These are phyloP conservation scores for Dimocarpus longan DNA, from an alignment of 345 rosid genomes.

Conservation along the genomic window DNA sequence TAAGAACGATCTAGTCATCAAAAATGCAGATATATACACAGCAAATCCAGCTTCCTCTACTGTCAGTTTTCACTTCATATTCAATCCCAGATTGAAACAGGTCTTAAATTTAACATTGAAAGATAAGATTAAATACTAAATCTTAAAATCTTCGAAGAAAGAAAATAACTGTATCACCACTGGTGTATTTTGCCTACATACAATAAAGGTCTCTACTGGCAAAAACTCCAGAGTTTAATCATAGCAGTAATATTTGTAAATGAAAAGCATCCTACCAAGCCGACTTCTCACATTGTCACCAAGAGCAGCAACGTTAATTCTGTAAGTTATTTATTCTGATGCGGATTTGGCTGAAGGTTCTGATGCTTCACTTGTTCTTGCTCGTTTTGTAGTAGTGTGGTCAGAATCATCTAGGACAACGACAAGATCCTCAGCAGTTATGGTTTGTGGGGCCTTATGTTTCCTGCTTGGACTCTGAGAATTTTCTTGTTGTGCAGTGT, in stretches of 20 bases:
- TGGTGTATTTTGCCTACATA: not conserved
- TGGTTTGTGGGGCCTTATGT: constrained; percentile 19
- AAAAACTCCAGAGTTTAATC: not conserved
- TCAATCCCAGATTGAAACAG: constrained; percentile 11
- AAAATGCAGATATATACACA: not conserved
- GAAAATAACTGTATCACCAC: not conserved
- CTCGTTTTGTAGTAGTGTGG: constrained; percentile 20
- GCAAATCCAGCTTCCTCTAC: not conserved
- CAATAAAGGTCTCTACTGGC: not conserved
- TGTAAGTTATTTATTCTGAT: not conserved
- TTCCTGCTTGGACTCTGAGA: constrained; percentile 11
- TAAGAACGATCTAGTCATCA: not conserved
- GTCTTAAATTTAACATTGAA: not conserved
- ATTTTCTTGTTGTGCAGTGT: not conserved
- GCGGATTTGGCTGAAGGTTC: constrained; percentile 1
- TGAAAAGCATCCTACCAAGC: not conserved
- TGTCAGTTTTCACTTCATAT: constrained; percentile 18
- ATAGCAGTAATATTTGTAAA: not conserved
- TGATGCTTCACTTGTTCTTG: constrained; percentile 16
- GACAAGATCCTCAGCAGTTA: not conserved
- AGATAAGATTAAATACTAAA: not conserved
- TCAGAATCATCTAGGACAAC: not conserved
- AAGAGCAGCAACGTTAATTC: not conserved
- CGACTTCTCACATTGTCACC: constrained; percentile 4
- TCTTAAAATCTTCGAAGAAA: not conserved